phyloP scores from a whole-genome alignment of 306 rosid species.

The Cicer chorassanicum region DNA sequence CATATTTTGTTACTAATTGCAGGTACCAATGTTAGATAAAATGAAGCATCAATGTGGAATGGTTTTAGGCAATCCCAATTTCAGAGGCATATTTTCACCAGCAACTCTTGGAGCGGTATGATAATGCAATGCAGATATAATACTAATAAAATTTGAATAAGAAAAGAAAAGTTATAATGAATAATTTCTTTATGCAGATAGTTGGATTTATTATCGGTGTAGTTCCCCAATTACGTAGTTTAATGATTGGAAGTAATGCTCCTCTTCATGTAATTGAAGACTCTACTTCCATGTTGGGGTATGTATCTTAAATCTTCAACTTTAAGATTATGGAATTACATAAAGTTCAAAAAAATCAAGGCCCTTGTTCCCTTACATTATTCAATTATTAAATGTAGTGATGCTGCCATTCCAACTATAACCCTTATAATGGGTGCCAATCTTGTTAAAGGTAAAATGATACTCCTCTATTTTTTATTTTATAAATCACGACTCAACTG shows the following conservation, averaged over 20 bases:
- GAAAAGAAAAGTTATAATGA: background rate
- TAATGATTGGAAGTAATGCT: constrained; percentile 66
- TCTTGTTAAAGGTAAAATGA: constrained; percentile 64
- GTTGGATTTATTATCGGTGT: constrained; percentile 69
- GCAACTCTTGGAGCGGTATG: constrained; percentile 82
- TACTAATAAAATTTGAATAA: background rate
- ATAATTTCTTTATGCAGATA: constrained; percentile 46
- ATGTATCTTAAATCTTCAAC: constrained; percentile 37
- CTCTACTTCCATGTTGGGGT: constrained; percentile 75
- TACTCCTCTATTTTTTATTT: too few species aligned
- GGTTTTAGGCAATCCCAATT: constrained; percentile 51
- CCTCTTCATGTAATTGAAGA: constrained; percentile 77
- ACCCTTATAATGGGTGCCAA: constrained; percentile 85
- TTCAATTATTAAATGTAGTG: constrained; percentile 52
- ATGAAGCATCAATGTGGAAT: constrained; percentile 40
- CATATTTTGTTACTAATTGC: constrained; percentile 34
- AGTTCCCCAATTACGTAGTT: constrained; percentile 54
- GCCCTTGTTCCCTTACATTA: background rate
- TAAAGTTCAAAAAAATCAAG: background rate
- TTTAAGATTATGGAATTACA: constrained; percentile 7
- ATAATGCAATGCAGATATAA: background rate
- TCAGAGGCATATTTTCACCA: constrained; percentile 74
- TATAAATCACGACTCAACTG: too few species aligned
- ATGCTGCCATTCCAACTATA: constrained; percentile 71
- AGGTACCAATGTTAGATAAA: constrained; percentile 48